Evolutionary conservation across 2,329 filamentous ascomycete species (phyloP).

Genomic region (Nannizziopsis barbatae): DNA sequence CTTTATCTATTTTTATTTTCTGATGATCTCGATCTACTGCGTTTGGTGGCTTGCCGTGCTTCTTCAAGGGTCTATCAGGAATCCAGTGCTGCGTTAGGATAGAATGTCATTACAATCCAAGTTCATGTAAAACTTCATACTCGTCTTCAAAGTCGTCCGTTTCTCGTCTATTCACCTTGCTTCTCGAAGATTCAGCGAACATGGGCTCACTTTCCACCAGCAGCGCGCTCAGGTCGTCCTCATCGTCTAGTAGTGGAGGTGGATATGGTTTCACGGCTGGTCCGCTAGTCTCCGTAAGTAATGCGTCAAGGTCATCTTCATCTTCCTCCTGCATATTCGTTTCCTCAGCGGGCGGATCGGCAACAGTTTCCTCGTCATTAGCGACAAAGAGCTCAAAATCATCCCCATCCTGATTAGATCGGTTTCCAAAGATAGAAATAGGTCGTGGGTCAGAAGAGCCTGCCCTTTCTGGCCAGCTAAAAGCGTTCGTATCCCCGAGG

Average conservation of each 20-base stretch:
- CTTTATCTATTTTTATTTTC: no score
- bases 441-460: neutral
- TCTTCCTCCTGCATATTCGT: slow-evolving; percentile 31
- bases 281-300: slow-evolving; percentile 37
- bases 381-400: slow-evolving; percentile 24
- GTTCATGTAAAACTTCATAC: slow-evolving; percentile 52
- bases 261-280: neutral
- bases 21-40: neutral
- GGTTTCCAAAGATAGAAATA: slow-evolving; percentile 12
- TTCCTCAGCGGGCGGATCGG: slow-evolving; percentile 5
- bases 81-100: no score
- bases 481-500: neutral
- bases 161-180: neutral
- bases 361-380: slow-evolving; percentile 12
- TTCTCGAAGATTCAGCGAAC: neutral
- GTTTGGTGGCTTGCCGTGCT: no score
- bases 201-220: slow-evolving; percentile 33
- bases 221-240: slow-evolving; percentile 43
- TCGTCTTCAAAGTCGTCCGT: slow-evolving; percentile 47
- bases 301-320: slow-evolving; percentile 42
- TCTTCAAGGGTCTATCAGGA: no score
- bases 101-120: slow-evolving; percentile 17
- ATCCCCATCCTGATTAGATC: neutral
- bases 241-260: slow-evolving; percentile 26
- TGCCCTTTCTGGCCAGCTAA: neutral